Base-by-base conservation (phyloP, 2,329 filamentous ascomycete genomes). In the Phyllosticta capitalensis region DNA sequence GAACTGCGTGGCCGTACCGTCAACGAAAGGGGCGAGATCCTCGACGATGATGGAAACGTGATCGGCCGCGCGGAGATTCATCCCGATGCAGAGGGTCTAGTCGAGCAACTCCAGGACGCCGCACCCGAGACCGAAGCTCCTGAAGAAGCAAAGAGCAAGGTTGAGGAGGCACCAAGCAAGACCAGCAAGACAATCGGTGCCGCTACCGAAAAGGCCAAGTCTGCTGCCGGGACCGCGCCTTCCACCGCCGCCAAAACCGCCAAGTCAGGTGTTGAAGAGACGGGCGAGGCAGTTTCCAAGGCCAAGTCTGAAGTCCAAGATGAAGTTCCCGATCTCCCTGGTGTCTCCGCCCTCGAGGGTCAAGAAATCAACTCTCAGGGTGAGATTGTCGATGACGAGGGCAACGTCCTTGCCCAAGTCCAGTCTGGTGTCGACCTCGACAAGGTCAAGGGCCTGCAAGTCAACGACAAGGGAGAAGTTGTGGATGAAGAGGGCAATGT, bases 1-100 rank as follows among this genome's bases (percentile, higher is more conserved):
- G 69, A 79, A 58, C 76, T 80, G 38, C 69, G 77, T 65, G 77
- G 78, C 66, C 72, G 73, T 57, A 75, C 75, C 52, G 75, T 80
- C 63, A 81, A 82, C 64, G 75, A 79, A 62, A 72, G 80, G 24
- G 80, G 80, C 56, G 79, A 81, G 64, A 80, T 83, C 61, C 67
- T 81, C n/a, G 78, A 82, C 61, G 74, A 81, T 2, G 73, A 79
- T 3, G 80, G 80, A 58, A 78, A 81, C 54, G 75, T 81, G 55
- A 71, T 82, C 56, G 80, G 80, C 58, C 76, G 76, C 58, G 78
- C 80, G 3, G 75, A 79, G 57, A 72, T 80, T 50, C 76, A 78
- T 65, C 73, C 75, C 7, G 78, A 79, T 58, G 72, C 71, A 17
- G 72, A 71, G 60, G 69, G 75, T 49, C 68, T 74, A 7, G 66